These are phyloP conservation scores for Onygenales sp. DNA, from an alignment of 2,329 filamentous ascomycete species.

Conservation along the genomic window DNA sequence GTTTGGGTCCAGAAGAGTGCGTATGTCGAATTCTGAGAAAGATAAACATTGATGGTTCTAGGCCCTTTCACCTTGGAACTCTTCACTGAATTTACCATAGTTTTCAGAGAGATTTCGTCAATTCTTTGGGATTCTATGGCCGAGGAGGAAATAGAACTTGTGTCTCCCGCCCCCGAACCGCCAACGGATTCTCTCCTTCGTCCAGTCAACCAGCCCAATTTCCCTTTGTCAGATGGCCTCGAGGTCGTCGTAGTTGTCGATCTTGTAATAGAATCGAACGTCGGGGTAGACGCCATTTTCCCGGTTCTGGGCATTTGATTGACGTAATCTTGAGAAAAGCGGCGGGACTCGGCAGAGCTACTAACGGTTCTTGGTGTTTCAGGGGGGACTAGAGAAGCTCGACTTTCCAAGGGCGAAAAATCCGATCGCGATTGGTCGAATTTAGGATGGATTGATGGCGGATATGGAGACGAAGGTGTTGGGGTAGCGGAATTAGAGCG, in stretches of 20 bases:
- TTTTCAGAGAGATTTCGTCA: conserved; percentile 30
- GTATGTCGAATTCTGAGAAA: conserved; percentile 31
- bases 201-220: background rate
- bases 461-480: conserved; percentile 8
- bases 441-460: conserved; percentile 1
- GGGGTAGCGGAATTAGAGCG: conserved; percentile 1
- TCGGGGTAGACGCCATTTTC: background rate
- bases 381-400: conserved; percentile 2
- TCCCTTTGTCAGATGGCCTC: background rate
- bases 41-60: conserved; percentile 26
- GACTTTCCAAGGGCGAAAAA: conserved; percentile 4
- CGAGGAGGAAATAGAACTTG: conserved; percentile 29
- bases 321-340: background rate
- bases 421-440: conserved; percentile 2
- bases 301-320: background rate
- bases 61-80: conserved; percentile 19
- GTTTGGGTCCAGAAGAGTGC: conserved; percentile 32
- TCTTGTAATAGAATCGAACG: background rate
- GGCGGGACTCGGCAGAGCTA: background rate
- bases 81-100: conserved; percentile 22
- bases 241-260: background rate
- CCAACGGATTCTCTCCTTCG: conserved; percentile 2
- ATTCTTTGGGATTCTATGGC: conserved; percentile 25
- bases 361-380: background rate
- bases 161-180: conserved; percentile 18